Evolutionary conservation across 805 yeast species (phyloP).

Genomic region (Kodamaea kaohsiungensis): DNA sequence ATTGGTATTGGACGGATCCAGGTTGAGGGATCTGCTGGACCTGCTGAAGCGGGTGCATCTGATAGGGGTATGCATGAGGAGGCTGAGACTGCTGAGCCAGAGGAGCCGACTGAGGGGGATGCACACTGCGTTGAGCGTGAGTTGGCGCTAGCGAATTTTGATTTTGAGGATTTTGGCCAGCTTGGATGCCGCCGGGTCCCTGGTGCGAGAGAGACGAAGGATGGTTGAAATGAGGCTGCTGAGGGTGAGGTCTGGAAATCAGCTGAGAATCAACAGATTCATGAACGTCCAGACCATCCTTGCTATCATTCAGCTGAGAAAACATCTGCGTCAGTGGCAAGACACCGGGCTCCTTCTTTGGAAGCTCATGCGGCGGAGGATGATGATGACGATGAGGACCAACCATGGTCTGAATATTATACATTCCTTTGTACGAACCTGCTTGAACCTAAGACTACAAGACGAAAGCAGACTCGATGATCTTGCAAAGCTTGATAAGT

Average conservation of each 20-base stretch:
- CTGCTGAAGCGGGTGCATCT: conserved; percentile 7
- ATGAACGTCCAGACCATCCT: background rate
- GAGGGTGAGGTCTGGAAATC: background rate
- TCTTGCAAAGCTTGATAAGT: background rate
- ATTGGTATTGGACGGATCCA: background rate
- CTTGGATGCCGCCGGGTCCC: background rate
- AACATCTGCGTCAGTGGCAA: conserved; percentile 1
- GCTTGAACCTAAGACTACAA: background rate
- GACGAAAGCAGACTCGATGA: background rate
- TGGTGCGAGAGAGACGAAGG: background rate
- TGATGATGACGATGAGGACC: conserved; percentile 4
- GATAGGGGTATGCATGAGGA: background rate
- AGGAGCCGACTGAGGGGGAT: background rate
- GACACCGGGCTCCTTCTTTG: background rate
- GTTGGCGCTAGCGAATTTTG: background rate
- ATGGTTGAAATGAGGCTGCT: background rate
- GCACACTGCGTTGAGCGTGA: background rate
- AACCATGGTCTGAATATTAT: conserved; percentile 10
- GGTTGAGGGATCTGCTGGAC: background rate
- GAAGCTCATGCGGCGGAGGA: background rate
- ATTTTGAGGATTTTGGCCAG: background rate
- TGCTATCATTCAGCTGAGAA: background rate
- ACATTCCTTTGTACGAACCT: conserved; percentile 5
- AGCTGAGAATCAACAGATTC: background rate
- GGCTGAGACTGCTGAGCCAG: background rate